Evolutionary conservation across 78 protist species (phyloP).

Genomic region (Creolimax fragrantissima): DNA sequence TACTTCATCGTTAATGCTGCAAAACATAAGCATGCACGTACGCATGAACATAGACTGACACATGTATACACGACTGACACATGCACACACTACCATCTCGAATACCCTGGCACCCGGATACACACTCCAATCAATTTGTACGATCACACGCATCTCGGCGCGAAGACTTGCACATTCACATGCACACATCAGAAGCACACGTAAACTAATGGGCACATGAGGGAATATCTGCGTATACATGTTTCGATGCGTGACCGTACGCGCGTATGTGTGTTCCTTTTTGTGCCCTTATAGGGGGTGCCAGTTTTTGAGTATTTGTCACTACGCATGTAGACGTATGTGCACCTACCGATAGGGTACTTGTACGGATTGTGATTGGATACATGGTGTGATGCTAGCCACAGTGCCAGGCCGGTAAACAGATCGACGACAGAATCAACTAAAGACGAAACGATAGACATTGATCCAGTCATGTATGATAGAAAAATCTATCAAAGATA

Average conservation of each 20-base stretch:
- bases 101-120: too few relatives aligned
- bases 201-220: too few relatives aligned
- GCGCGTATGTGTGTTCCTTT: neutral
- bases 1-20: too few relatives aligned
- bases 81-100: too few relatives aligned
- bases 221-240: neutral
- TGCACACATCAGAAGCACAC: too few relatives aligned
- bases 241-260: neutral
- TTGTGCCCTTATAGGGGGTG: neutral
- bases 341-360: constrained; percentile 11
- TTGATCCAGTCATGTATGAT: neutral
- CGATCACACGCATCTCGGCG: too few relatives aligned
- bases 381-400: neutral
- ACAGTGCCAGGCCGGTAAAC: constrained; percentile 1
- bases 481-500: neutral
- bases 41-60: too few relatives aligned
- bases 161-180: too few relatives aligned
- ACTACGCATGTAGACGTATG: neutral
- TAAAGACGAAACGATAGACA: neutral
- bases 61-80: too few relatives aligned
- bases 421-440: constrained; percentile 22
- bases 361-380: neutral
- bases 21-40: too few relatives aligned
- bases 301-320: neutral
- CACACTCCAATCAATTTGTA: too few relatives aligned